phyloP scores from a whole-genome alignment of 2,329 filamentous ascomycete genomes.

The Nannizziopsis barbatae region DNA sequence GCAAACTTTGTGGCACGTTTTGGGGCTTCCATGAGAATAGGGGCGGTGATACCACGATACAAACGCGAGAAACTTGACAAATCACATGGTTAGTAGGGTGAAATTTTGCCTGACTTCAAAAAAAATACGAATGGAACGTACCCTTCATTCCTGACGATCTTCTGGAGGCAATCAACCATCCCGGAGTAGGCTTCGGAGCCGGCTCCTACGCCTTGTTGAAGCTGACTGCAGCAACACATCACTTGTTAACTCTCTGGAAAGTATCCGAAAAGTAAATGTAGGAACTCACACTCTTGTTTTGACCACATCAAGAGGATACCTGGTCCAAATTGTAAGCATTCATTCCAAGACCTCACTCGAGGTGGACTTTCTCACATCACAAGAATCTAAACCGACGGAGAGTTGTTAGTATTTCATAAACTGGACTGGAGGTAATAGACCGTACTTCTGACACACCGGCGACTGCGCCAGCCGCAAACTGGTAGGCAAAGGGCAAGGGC shows the following conservation, averaged over 20 bases:
- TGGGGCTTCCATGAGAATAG: constrained; percentile 94
- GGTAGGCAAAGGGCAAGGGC: constrained; percentile 84
- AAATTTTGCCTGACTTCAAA: background rate
- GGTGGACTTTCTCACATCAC: constrained; percentile 54
- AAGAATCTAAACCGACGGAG: constrained; percentile 56
- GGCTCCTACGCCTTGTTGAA: constrained; percentile 60
- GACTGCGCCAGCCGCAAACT: constrained; percentile 91
- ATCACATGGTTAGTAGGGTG: constrained; percentile 3
- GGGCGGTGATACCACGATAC: constrained; percentile 89
- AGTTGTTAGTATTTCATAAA: background rate
- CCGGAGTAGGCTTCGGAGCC: constrained; percentile 84
- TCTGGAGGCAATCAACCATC: constrained; percentile 96
- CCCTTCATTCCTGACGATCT: constrained; percentile 95
- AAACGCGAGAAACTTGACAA: constrained; percentile 62
- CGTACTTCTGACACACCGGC: constrained; percentile 94
- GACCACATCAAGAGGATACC: constrained; percentile 97
- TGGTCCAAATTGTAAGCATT: constrained; percentile 29
- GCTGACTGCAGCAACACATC: constrained; percentile 49
- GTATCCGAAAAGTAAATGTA: constrained; percentile 12
- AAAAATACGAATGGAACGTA: constrained; percentile 34
- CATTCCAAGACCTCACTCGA: background rate
- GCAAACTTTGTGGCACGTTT: constrained; percentile 98
- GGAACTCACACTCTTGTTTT: constrained; percentile 83
- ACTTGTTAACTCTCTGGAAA: background rate
- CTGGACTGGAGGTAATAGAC: background rate